Evolutionary conservation across 768 basidiomycete species (phyloP), one percentile per base, ranked within the genome.

Genomic region (Rhodocollybia butyracea): DNA sequence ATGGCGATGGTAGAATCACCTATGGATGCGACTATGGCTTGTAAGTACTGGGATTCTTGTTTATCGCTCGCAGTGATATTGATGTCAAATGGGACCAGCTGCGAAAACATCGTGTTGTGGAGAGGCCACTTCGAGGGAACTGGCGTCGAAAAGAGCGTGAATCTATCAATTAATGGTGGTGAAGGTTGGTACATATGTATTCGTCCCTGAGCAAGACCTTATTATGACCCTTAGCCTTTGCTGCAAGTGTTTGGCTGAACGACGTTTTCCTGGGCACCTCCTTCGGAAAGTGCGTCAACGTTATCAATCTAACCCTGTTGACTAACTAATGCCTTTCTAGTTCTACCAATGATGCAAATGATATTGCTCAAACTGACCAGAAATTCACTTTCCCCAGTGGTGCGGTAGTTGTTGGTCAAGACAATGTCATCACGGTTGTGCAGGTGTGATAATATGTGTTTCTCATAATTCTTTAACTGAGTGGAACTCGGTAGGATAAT

Each of bases 1-100:
- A 87, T 59, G 88, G 88, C 1, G 87, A 90, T 60, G 89, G 88
- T 1, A 74, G 87, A 31, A 72, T 91, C 15, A 71, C 93, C 27
- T 92, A 90, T 68, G 90, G 89, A 1, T 92, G 90, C 63, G 91
- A 93, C 68, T 94, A 94, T 67, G 88, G 84, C 54, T 94, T 85
- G 90, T 91, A 58, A 68, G 86, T 59, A 29, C 15, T 53, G 32
- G 31, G 13, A 22, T n/a, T 4, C 13, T 21, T 40, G n/a, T 22
- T 31, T 40, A 21, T 51, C 22, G 38, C 30, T 34, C 22, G 3
- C 12, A 15, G 5, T 31, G 5, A 5, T 11, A 31, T 31, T 26
- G 3, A 29, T 31, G 11, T 12, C 13, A 29, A 29, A 34, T 32
- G 46, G 11, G 12, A 24, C 5, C 59, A 91, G 91, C 71, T 92